Conservation (phyloP, 192 early-diverging fungal genomes). For the Coemansia furcata region DNA sequence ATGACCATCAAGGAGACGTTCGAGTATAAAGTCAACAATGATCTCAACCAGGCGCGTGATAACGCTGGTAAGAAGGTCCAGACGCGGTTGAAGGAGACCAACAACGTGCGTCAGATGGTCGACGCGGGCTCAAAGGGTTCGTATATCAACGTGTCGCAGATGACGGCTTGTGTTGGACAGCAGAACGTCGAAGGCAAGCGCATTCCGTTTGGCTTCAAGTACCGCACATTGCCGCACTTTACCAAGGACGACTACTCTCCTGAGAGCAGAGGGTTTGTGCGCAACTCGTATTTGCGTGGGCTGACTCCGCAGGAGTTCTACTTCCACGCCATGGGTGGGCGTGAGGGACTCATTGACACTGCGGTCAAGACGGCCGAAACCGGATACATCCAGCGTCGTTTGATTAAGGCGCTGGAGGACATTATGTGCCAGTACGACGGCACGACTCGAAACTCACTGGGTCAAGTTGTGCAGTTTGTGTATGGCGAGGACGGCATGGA, state of each 20-base stretch:
- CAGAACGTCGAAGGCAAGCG: conserved; percentile 99
- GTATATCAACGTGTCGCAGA: conserved; percentile 95
- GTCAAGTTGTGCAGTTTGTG: conserved; percentile 91
- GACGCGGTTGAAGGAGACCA: conserved; percentile 78
- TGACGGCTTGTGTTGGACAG: conserved; percentile 98
- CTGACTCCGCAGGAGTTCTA: conserved; percentile 98
- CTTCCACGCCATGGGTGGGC: conserved; percentile 99
- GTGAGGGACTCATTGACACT: conserved; percentile 99
- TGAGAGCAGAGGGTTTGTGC: conserved; percentile 60
- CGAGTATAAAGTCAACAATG: conserved; percentile 83
- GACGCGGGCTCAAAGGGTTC: conserved; percentile 95
- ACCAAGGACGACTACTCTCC: conserved; percentile 96
- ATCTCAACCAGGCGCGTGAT: conserved; percentile 88
- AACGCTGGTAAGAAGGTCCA: conserved; percentile 85
- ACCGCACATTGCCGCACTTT: conserved; percentile 95
- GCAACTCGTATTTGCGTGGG: conserved; percentile 67
- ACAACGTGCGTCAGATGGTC: conserved; percentile 98
- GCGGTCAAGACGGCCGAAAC: conserved; percentile 99
- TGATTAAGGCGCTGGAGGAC: conserved; percentile 98
- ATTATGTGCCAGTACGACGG: conserved; percentile 98
- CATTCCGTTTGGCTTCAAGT: conserved; percentile 95
- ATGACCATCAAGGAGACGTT: conserved; percentile 93
- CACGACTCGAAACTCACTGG: conserved; percentile 91
- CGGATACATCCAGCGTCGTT: conserved; percentile 97
- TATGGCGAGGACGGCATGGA: conserved; percentile 99